Evolutionary conservation across 768 basidiomycete genomes (phyloP).

Genomic region (Tulasnella sp.): DNA sequence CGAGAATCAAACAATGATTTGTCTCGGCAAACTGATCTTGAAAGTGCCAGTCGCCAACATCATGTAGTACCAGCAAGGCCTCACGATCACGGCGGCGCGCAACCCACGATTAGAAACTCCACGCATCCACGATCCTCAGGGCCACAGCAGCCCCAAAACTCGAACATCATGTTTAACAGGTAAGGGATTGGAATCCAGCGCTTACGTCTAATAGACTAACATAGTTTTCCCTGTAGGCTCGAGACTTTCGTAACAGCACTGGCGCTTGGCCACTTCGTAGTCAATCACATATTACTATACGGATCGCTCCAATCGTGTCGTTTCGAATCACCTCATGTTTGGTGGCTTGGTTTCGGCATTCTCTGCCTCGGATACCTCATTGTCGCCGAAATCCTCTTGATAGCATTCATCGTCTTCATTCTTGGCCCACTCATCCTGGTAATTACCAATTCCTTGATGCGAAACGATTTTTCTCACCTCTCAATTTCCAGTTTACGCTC

Average conservation of each 20-base stretch:
- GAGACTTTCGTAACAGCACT: conserved; percentile 32
- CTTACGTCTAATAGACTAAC: too few species aligned
- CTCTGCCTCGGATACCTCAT: conserved; percentile 68
- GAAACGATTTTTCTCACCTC: neutral
- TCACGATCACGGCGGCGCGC: too few species aligned
- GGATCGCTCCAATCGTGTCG: conserved; percentile 65
- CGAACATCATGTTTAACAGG: too few species aligned
- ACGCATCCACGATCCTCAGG: too few species aligned
- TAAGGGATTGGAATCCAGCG: too few species aligned
- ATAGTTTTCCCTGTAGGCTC: neutral
- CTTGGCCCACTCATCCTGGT: conserved; percentile 70
- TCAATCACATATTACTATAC: conserved; percentile 67
- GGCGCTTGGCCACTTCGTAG: conserved; percentile 72
- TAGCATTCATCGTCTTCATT: conserved; percentile 66
- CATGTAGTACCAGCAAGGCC: too few species aligned
- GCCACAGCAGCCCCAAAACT: too few species aligned
- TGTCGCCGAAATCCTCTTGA: conserved; percentile 53
- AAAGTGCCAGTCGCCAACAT: too few species aligned
- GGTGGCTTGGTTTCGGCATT: conserved; percentile 78
- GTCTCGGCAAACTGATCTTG: too few species aligned
- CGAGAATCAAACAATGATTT: too few species aligned
- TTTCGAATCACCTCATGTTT: conserved; percentile 59
- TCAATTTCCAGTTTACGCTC: conserved; percentile 29
- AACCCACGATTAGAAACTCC: too few species aligned
- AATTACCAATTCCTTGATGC: conserved; percentile 24